Evolutionary conservation across 208 protist species (phyloP).

Genomic region (Chromosphaera perkinsii): DNA sequence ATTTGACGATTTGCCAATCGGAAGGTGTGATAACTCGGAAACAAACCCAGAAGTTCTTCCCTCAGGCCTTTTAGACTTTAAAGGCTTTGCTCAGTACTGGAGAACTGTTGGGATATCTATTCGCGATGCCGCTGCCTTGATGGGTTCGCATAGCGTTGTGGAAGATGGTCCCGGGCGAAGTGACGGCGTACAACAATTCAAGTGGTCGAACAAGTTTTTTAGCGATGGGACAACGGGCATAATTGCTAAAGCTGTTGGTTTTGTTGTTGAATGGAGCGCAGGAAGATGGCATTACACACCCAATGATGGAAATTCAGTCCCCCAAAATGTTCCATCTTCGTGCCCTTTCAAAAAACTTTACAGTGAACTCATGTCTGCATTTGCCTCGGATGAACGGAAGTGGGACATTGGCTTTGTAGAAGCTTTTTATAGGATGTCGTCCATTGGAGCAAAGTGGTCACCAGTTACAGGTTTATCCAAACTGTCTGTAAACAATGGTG

Average conservation of each 20-base stretch:
- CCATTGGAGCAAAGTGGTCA: not conserved
- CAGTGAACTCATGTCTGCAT: not conserved
- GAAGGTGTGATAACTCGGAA: not conserved
- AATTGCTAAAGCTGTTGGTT: not conserved
- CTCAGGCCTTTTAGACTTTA: not conserved
- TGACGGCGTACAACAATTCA: not conserved
- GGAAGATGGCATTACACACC: not conserved
- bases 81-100: not conserved
- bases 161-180: not conserved
- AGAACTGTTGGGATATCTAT: not conserved
- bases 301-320: not conserved
- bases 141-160: not conserved
- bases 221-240: not conserved
- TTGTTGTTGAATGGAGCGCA: not conserved
- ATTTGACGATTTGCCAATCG: not conserved
- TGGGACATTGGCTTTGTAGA: not conserved
- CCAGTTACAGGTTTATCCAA: no score
- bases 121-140: not conserved
- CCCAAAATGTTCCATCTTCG: not conserved
- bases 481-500: no score
- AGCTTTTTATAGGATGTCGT: not conserved
- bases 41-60: not conserved
- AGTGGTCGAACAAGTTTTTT: not conserved
- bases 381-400: not conserved
- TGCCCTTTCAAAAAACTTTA: not conserved